Percentiles rank a stretch among this genome's conserved stretches.
Conservation (phyloP, 805 yeast species). For the Nakazawaea molendinolei region DNA sequence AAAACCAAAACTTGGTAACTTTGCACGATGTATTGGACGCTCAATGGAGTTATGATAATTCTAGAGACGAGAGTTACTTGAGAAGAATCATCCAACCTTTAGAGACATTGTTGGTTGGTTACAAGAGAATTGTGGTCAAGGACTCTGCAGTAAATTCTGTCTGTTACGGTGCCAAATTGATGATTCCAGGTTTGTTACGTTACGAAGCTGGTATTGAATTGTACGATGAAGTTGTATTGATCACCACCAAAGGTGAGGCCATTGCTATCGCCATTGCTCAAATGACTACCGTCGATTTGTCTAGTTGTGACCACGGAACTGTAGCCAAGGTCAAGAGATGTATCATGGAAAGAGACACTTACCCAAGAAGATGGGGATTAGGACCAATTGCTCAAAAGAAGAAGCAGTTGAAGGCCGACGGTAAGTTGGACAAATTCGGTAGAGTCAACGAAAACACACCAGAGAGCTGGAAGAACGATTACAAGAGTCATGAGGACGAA, state of each 20-base stretch:
- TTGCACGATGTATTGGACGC: conserved; percentile 97
- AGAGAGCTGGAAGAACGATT: conserved; percentile 80
- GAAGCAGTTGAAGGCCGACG: conserved; percentile 96
- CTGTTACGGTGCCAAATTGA: conserved; percentile 97
- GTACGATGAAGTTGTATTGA: conserved; percentile 94
- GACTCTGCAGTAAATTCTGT: conserved; percentile 96
- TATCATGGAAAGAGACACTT: conserved; percentile 98
- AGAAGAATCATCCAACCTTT: conserved; percentile 92
- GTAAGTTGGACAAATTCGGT: conserved; percentile 94
- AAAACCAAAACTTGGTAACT: conserved; percentile 87
- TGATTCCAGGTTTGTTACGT: conserved; percentile 97
- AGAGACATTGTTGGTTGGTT: conserved; percentile 88
- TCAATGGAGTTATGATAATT: conserved; percentile 95
- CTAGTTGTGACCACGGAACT: conserved; percentile 96
- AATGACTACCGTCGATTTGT: conserved; percentile 96
- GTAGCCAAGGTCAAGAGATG: conserved; percentile 99
- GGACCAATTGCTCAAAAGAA: conserved; percentile 98
- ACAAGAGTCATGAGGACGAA: conserved; percentile 63
- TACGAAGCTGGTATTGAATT: conserved; percentile 97
- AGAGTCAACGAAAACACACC: conserved; percentile 93
- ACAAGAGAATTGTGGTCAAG: conserved; percentile 89
- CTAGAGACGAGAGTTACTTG: conserved; percentile 92
- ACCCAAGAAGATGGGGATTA: conserved; percentile 99
- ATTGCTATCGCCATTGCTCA: conserved; percentile 98
- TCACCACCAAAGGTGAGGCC: conserved; percentile 99